Base-by-base conservation (phyloP, 2,329 filamentous ascomycete genomes). In the Botrytis pseudocinerea region DNA sequence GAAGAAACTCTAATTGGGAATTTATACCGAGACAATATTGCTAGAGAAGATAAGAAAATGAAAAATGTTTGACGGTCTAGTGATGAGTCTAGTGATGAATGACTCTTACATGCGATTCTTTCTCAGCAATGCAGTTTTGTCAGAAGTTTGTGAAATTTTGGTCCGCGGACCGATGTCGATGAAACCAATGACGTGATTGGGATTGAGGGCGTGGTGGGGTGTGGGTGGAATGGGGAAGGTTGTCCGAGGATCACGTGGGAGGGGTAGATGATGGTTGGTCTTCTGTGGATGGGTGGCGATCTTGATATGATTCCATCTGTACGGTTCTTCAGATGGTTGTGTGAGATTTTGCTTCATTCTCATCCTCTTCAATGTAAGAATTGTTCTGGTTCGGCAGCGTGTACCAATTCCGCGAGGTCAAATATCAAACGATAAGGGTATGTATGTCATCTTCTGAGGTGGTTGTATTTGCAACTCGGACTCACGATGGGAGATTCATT, bases 161-260 rank as follows among this genome's bases (percentile, higher is more conserved):
- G 35, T 54, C 60, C 22, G 20, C 35, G 32, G 32, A 40, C 40
- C 40, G 18, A 44, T 61, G 18, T 10, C 7, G 40, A 64, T 32
- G n/a, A 57, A 57, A 57, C 51, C 51, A 57, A 59, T 40, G 35
- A 61, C 38, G 38, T 61, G 35, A 54, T 40, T 54, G 25, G 48
- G n/a, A 66, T 51, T 65, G 20, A n/a, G 63, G 12, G 44, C 63
- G 63, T 65, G 63, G 44, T 38, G 62, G 63, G 42, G 62, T 65
- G 42, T 20, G 18, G 1, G 32, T 22, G 32, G 25, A 22, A 28
- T 38, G 25, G 25, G 32, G 64, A 66, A 66, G 44, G 63, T 66
- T 66, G 32, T 25, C 63, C 63, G 63, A 25, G 16, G 2, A 51
- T 66, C 63, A 66, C 63, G 63, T 66, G 63, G 12, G 32, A 38